Evolutionary conservation across 1,284 basidiomycete species (phyloP), one percentile per base, ranked within the genome.

Genomic region (Phellopilus nigrolimitatus): DNA sequence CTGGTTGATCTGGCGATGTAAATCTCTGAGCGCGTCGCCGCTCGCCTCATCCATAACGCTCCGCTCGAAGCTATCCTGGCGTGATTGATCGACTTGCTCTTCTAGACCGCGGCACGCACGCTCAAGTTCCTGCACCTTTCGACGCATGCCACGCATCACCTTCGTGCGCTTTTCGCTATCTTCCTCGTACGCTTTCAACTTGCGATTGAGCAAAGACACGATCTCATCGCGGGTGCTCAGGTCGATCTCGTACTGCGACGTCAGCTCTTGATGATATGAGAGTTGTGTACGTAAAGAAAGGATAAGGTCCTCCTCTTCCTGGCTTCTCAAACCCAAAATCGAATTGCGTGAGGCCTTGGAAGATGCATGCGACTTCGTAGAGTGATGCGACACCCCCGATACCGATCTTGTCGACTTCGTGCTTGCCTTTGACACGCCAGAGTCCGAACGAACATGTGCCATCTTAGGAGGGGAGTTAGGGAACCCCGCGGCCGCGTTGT

Each of bases 41-140:
- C 82, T 85, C 0, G 86, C 86, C 58, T 84, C 85, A 59, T 89
- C 87, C 80, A 88, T 85, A 34, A 88, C 65, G 55, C 83, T 87
- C 34, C 85, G 71, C 60, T 87, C 86, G 66, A 80, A 67, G 60
- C 76, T 82, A 59, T 83, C 82, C 61, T 80, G 79, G 80, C 70
- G 50, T 79, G 82, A 3, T 71, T 37, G 69, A 43, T 88, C 85
- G 13, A 84, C 78, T 59, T 86, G 81, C 36, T 84, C 83, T 60
- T 87, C 81, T 15, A 90, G 71, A 50, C 71, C 66, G 10, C 79
- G 69, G 53, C 81, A 80, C 52, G 78, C 71, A 57, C 70, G 74
- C 66, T 89, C 84, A 36, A 90, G 67, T 57, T 88, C 84, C 37
- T 69, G 70, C 3, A 87, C 82, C 57, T 84, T 85, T 68, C 83